Evolutionary conservation across 2,329 filamentous ascomycete genomes (phyloP).

Genomic region (Aspergillus spinulosporus): DNA sequence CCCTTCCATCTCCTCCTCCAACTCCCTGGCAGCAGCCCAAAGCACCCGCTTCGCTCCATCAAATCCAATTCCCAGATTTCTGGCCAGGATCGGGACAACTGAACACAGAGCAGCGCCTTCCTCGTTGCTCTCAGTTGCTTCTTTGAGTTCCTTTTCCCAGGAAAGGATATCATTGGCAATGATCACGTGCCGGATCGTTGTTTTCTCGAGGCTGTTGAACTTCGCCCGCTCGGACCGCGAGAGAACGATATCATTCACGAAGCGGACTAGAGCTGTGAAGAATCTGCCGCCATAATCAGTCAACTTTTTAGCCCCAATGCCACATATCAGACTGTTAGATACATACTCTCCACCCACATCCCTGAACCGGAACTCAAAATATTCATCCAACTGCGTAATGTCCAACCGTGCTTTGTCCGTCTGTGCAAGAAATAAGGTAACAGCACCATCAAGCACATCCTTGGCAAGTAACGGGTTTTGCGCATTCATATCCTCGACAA

Average conservation of each 20-base stretch:
- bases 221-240: neutral
- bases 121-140: neutral
- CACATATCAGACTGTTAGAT: neutral
- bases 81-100: neutral
- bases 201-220: neutral
- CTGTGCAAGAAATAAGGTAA: neutral
- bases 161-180: neutral
- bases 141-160: neutral
- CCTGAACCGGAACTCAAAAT: neutral
- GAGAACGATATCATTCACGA: neutral
- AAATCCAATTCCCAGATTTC: conserved; percentile 1
- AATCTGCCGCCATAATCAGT: neutral
- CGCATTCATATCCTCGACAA: neutral
- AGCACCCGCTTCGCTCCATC: neutral
- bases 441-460: neutral
- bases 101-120: neutral
- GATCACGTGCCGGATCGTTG: neutral
- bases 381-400: neutral
- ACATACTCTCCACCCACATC: conserved; percentile 3
- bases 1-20: neutral
- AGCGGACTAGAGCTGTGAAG: neutral
- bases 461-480: neutral
- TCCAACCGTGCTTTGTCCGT: neutral
- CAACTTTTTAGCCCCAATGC: neutral
- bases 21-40: neutral